Base-by-base conservation (phyloP, 305 asterid genomes). In the Fraxinus angustifolia region DNA sequence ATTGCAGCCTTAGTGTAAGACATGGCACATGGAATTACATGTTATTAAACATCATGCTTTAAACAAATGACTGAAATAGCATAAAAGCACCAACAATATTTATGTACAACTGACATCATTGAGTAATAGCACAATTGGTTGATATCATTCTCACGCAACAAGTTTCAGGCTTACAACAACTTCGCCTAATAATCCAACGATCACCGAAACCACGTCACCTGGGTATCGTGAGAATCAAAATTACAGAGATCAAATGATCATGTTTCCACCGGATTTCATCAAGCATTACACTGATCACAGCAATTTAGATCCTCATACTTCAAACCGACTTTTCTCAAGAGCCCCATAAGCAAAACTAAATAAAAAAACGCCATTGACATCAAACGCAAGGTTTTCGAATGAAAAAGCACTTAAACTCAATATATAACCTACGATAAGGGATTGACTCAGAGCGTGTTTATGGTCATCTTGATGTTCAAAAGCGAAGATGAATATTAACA, bases 231-330 rank as follows among this genome's bases (percentile, higher is more conserved):
- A 60, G 70, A 70, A 70, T 38, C 50, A 79, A 53, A 58, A 56
- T 36, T 73, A 76, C 35, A 73, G 38, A 14, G 50, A 79, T 68
- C 73, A 42, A 79, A 16, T 38, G 62, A 58, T 48, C 67, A 36
- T 40, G 26, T 77, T 14, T 60, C 62, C 31, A 17, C 78, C 30
- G 40, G 34, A 28, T 34, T 79, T 16, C 23, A 73, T 3, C 53
- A n/a, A 77, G 82, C 35, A 77, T 82, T 62, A 12, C 77, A 80
- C 6, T 75, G 28, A 83, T 73, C 78, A 76, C 50, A 77, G 7
- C 30, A 28, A 73, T 56, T 74, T 78, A 78, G 68, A 38, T 31
- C 62, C 26, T 21, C 76, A 10, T 76, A 71, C 77, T 68, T 35
- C 67, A 79, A 75, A 10, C 21, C 33, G 48, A 71, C 65, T 70